A percentile compares a stretch with the other conserved stretches of the same genome.
These are phyloP conservation scores for Talaromyces marneffei DNA, from an alignment of 2,329 filamentous ascomycete genomes.

Conservation along the genomic window DNA sequence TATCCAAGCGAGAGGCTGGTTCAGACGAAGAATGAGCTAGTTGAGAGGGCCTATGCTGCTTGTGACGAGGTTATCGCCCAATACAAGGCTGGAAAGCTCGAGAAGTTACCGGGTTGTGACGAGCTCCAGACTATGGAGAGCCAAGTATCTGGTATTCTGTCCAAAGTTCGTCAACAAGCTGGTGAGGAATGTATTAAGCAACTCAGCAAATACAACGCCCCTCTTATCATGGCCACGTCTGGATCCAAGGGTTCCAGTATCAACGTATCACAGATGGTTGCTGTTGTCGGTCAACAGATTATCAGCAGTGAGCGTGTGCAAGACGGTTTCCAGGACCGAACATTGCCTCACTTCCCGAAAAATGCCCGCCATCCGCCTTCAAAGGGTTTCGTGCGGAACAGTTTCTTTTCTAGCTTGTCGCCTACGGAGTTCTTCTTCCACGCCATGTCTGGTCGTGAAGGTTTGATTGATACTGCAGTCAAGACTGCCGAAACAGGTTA, in stretches of 20 bases:
- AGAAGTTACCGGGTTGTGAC: conserved; percentile 82
- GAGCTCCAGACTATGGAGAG: conserved; percentile 91
- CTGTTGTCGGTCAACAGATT: conserved; percentile 95
- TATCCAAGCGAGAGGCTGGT: conserved; percentile 71
- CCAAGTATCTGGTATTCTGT: conserved; percentile 82
- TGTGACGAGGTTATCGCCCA: conserved; percentile 78
- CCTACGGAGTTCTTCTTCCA: conserved; percentile 97
- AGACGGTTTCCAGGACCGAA: conserved; percentile 94
- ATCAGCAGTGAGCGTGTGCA: conserved; percentile 88
- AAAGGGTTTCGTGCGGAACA: conserved; percentile 95
- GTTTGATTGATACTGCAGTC: conserved; percentile 95
- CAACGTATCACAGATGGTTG: conserved; percentile 99
- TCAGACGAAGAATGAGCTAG: conserved; percentile 66
- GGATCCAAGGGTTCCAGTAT: conserved; percentile 96
- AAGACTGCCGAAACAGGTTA: conserved; percentile 99
- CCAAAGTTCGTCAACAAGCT: conserved; percentile 82
- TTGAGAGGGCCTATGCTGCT: conserved; percentile 69
- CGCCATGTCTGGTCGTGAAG: conserved; percentile 96
- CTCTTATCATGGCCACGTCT: conserved; percentile 93
- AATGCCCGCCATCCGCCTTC: conserved; percentile 85
- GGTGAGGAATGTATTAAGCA: conserved; percentile 87
- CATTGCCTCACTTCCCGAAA: conserved; percentile 90
- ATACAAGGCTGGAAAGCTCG: conserved; percentile 73
- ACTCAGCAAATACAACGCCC: conserved; percentile 84
- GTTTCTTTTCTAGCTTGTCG: conserved; percentile 86